These are phyloP conservation scores for Bryum argenteum DNA, from an alignment of 225 moss, liverwort and hornwort species.

Conservation along the genomic window DNA sequence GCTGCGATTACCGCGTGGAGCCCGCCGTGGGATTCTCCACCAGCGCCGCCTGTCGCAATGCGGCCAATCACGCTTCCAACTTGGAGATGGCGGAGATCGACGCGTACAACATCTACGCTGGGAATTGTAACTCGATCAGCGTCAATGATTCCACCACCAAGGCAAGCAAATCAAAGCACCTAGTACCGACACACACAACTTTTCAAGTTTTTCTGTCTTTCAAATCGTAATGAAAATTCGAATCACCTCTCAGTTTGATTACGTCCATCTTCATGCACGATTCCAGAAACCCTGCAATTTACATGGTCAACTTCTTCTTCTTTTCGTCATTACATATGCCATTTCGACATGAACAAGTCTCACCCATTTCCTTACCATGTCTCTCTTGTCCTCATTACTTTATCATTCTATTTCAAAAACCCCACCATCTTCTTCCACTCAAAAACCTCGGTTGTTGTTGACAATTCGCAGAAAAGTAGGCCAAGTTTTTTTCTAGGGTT, in stretches of 20 bases:
- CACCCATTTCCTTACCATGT: too few species aligned
- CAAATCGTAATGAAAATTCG: too few species aligned
- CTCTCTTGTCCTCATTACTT: too few species aligned
- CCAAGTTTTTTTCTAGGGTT: constrained; percentile 59
- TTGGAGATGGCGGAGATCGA: constrained; percentile 63
- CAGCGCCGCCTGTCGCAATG: constrained; percentile 49
- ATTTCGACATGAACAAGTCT: too few species aligned
- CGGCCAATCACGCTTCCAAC: constrained; percentile 56
- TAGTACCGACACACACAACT: background rate
- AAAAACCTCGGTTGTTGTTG: too few species aligned
- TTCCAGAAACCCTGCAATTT: too few species aligned
- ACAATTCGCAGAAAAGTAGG: background rate
- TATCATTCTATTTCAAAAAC: too few species aligned
- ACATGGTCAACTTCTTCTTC: too few species aligned
- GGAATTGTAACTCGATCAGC: constrained; percentile 54
- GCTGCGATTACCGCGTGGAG: constrained; percentile 68
- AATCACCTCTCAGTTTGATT: too few species aligned
- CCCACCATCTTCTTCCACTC: too few species aligned
- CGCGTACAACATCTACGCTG: constrained; percentile 66
- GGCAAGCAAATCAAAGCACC: constrained; percentile 13
- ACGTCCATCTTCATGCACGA: too few species aligned
- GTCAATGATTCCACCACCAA: constrained; percentile 37
- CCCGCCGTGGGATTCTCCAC: constrained; percentile 60
- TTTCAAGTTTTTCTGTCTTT: background rate
- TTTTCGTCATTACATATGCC: too few species aligned